Percentiles rank a stretch among this genome's conserved stretches.
Conservation (phyloP, 768 basidiomycete genomes). For the Mycena crocata region DNA sequence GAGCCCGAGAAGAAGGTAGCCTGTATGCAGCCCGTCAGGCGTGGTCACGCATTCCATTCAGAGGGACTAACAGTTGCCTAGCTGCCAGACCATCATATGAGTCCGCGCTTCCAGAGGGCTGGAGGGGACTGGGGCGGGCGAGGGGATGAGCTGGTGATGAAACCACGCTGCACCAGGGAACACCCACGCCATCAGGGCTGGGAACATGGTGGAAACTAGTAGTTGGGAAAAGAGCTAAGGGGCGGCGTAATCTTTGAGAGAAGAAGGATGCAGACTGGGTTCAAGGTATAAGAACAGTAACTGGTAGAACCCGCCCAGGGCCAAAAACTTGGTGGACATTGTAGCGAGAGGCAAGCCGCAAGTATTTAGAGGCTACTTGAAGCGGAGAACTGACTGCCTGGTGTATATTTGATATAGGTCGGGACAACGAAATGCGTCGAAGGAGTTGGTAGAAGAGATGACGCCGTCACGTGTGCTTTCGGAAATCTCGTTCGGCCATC, state of each 20-base stretch:
- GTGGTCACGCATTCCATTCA: background rate
- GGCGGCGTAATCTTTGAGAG: background rate
- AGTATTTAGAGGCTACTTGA: no score
- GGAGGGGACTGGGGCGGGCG: slow-evolving; percentile 44
- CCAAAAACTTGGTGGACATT: slow-evolving; percentile 56
- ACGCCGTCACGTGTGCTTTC: no score
- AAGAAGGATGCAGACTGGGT: slow-evolving; percentile 55
- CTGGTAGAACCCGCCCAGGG: slow-evolving; percentile 72
- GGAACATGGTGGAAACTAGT: slow-evolving; percentile 53
- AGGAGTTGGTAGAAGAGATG: no score
- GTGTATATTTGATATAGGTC: no score
- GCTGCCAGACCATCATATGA: slow-evolving; percentile 73
- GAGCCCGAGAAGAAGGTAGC: slow-evolving; percentile 72
- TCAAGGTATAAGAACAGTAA: slow-evolving; percentile 74
- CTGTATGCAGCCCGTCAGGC: slow-evolving; percentile 45
- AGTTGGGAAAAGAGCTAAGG: background rate
- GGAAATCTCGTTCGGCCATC: no score
- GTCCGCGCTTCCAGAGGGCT: slow-evolving; percentile 59
- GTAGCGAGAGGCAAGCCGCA: no score
- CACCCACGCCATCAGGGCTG: slow-evolving; percentile 58
- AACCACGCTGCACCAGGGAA: slow-evolving; percentile 76
- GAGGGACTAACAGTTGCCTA: slow-evolving; percentile 67
- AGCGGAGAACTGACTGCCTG: no score
- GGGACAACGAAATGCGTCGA: no score
- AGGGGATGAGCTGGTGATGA: slow-evolving; percentile 72